Percentiles rank a stretch among this genome's conserved stretches.
phyloP scores from a whole-genome alignment of 1,284 basidiomycete genomes.

The Stygiomarasmius scandens region DNA sequence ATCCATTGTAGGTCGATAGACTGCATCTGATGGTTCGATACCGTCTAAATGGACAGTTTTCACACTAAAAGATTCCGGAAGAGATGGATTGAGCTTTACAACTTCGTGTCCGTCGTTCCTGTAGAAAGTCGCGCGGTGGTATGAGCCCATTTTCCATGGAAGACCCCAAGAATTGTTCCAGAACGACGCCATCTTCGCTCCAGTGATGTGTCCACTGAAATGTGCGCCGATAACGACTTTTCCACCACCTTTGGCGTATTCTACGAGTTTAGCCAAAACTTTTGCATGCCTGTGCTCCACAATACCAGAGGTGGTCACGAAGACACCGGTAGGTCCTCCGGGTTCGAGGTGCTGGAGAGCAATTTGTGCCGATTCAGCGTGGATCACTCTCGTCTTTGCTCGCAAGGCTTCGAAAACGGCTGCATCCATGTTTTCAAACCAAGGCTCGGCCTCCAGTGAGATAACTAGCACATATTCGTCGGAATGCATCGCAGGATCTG shows the following conservation, averaged over 20 bases:
- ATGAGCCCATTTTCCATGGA: slow-evolving; percentile 13
- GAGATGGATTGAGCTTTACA: background rate
- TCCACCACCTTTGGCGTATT: slow-evolving; percentile 13
- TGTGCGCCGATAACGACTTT: slow-evolving; percentile 10
- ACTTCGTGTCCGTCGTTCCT: slow-evolving; percentile 1
- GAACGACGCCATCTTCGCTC: background rate
- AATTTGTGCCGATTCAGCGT: background rate
- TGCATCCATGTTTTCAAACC: background rate
- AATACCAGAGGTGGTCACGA: slow-evolving; percentile 10
- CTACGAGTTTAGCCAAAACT: slow-evolving; percentile 4
- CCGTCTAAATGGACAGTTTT: slow-evolving; percentile 11
- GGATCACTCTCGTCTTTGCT: background rate
- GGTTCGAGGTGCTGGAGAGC: background rate
- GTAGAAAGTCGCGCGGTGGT: slow-evolving; percentile 16
- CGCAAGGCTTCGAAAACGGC: background rate
- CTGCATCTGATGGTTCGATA: slow-evolving; percentile 4
- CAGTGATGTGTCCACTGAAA: slow-evolving; percentile 13
- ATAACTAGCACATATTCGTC: background rate
- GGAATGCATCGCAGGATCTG: slow-evolving; percentile 11
- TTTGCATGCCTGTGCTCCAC: slow-evolving; percentile 1
- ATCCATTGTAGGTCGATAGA: slow-evolving; percentile 9
- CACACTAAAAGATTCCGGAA: slow-evolving; percentile 11
- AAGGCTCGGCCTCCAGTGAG: background rate
- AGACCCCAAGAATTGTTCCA: slow-evolving; percentile 12
- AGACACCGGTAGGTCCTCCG: slow-evolving; percentile 7